These are phyloP conservation scores for Arctostaphylos glauca DNA, from an alignment of 148 eudicot species.

Conservation along the genomic window DNA sequence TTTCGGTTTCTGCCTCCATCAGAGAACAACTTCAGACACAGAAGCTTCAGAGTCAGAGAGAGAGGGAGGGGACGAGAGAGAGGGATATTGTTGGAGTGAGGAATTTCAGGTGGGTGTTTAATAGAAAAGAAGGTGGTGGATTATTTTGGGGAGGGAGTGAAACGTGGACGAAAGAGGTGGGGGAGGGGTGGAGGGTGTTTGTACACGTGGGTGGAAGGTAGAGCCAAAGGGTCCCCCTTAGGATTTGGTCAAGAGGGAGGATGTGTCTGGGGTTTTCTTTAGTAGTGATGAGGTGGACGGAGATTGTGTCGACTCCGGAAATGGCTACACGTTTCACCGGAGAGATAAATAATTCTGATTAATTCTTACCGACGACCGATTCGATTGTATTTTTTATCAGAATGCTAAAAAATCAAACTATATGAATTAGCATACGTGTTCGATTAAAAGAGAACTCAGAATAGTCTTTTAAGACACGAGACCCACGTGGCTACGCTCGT, in stretches of 20 bases:
- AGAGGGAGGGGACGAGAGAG: neutral
- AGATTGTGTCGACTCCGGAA: neutral
- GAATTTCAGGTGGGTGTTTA: conserved; percentile 16
- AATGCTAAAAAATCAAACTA: too few species aligned
- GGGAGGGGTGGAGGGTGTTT: neutral
- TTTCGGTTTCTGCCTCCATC: conserved; percentile 46
- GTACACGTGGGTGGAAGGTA: conserved; percentile 25
- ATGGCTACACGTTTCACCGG: neutral
- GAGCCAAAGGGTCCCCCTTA: conserved; percentile 16
- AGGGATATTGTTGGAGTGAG: neutral
- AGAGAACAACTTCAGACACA: neutral
- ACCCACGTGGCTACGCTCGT: too few species aligned
- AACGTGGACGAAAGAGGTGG: conserved; percentile 26
- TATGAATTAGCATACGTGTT: too few species aligned
- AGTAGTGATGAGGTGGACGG: neutral
- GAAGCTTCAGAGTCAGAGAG: neutral
- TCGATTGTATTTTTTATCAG: neutral
- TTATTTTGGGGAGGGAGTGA: conserved; percentile 13
- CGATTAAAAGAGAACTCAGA: too few species aligned
- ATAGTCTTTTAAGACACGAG: too few species aligned
- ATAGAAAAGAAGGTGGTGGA: conserved; percentile 9
- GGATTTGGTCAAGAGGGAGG: neutral
- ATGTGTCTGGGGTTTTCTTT: neutral
- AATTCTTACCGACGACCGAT: neutral
- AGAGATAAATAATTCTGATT: neutral